phyloP scores from a whole-genome alignment of 192 early-diverging fungal species.

The Dissophora ornata region DNA sequence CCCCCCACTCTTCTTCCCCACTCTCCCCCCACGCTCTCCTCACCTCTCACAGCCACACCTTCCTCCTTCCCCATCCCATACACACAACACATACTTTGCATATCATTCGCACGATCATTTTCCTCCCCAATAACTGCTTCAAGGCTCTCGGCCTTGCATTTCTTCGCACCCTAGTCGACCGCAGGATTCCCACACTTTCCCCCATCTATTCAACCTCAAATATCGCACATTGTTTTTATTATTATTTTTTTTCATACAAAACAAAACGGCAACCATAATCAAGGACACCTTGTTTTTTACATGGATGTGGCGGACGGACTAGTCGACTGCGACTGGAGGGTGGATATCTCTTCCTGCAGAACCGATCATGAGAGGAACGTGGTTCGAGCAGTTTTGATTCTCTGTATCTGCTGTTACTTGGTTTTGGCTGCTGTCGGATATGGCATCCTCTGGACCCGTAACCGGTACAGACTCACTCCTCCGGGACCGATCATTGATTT shows the following conservation, averaged over 20 bases:
- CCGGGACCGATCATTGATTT: conserved; percentile 48
- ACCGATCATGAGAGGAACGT: conserved; percentile 18
- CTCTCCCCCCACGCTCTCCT: neutral
- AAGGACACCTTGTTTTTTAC: neutral
- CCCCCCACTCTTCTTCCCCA: neutral
- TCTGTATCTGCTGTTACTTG: conserved; percentile 44
- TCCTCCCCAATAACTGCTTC: too few relatives aligned
- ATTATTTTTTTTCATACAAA: neutral
- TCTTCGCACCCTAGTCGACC: too few relatives aligned
- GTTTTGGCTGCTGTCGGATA: conserved; percentile 37
- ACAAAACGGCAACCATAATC: neutral
- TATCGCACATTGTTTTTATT: neutral
- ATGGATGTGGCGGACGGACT: conserved; percentile 49
- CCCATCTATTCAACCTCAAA: neutral
- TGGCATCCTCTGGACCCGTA: conserved; percentile 47
- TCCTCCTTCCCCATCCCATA: too few relatives aligned
- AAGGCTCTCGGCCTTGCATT: too few relatives aligned
- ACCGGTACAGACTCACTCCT: conserved; percentile 40
- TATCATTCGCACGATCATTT: too few relatives aligned
- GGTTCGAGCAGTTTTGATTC: conserved; percentile 17
- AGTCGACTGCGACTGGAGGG: conserved; percentile 53
- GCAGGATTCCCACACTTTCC: too few relatives aligned
- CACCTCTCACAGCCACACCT: neutral
- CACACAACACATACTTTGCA: too few relatives aligned
- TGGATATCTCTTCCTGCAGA: conserved; percentile 43